Percentiles rank a stretch among this genome's conserved stretches.
These are phyloP conservation scores for Quercus phellos DNA, from an alignment of 331 rosid species.

Conservation along the genomic window DNA sequence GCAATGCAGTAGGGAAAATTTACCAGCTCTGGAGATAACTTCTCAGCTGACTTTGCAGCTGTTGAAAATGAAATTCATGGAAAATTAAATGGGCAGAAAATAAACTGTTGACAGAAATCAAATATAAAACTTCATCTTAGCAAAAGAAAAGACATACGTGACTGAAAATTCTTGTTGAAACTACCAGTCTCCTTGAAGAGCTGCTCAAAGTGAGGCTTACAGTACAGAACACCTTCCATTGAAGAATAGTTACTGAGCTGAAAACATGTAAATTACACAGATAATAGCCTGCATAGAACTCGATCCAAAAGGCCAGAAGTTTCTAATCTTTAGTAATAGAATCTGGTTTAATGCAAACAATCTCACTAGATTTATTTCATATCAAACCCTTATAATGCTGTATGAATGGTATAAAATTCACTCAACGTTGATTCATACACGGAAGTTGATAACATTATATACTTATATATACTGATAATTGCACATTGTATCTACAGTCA, in stretches of 20 bases:
- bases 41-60: constrained; percentile 88
- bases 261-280: constrained; percentile 24
- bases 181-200: constrained; percentile 88
- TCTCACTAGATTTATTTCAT: neutral
- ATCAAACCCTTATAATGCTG: neutral
- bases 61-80: constrained; percentile 44
- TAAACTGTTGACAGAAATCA: constrained; percentile 14
- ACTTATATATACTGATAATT: neutral
- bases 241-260: constrained; percentile 96
- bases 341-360: constrained; percentile 7
- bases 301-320: constrained; percentile 11
- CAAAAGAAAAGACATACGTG: constrained; percentile 54
- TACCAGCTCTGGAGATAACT: constrained; percentile 83
- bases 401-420: neutral
- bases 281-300: constrained; percentile 1
- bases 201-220: constrained; percentile 98
- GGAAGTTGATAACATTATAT: neutral
- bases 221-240: constrained; percentile 95
- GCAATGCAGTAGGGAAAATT: constrained; percentile 11
- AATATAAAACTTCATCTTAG: constrained; percentile 7
- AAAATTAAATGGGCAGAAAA: constrained; percentile 27
- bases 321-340: constrained; percentile 7
- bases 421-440: neutral
- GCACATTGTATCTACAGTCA: neutral
- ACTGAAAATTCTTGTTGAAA: constrained; percentile 82